These are phyloP conservation scores for Hericium alpestre DNA, from an alignment of 768 basidiomycete species.

Conservation along the genomic window DNA sequence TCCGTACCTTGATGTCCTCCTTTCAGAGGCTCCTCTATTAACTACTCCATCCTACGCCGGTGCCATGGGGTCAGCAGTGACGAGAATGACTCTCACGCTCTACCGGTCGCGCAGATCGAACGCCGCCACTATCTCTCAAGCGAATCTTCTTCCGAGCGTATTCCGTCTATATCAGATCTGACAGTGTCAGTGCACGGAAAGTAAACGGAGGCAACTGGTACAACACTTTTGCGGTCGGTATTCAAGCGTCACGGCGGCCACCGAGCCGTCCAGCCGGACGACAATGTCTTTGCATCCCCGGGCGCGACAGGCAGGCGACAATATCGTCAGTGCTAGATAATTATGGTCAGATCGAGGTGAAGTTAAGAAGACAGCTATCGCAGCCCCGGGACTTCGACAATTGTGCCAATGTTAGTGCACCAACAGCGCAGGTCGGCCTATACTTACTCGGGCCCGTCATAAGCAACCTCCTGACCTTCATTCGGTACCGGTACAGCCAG, in stretches of 20 bases:
- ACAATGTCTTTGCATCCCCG: conserved; percentile 31
- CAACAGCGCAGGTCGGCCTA: too few relatives aligned
- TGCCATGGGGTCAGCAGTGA: conserved; percentile 41
- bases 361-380: too few relatives aligned
- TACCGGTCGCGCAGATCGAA: conserved; percentile 42
- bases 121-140: conserved; percentile 29
- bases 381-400: too few relatives aligned
- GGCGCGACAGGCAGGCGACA: conserved; percentile 5
- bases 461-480: too few relatives aligned
- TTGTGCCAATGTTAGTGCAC: too few relatives aligned
- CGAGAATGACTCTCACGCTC: conserved; percentile 38
- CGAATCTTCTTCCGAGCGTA: conserved; percentile 25
- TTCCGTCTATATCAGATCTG: conserved; percentile 29
- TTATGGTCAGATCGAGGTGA: too few relatives aligned
- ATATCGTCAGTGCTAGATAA: neutral
- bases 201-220: neutral
- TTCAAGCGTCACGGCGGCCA: conserved; percentile 36
- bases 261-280: conserved; percentile 30
- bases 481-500: too few relatives aligned
- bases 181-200: neutral
- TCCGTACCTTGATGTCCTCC: conserved; percentile 37
- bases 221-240: conserved; percentile 35
- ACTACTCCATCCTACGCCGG: conserved; percentile 42
- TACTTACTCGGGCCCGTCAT: too few relatives aligned
- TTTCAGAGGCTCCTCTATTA: conserved; percentile 26